Evolutionary conservation across 306 rosid species (phyloP), one percentile per base, ranked within the genome.

Genomic region (Quercus variabilis): DNA sequence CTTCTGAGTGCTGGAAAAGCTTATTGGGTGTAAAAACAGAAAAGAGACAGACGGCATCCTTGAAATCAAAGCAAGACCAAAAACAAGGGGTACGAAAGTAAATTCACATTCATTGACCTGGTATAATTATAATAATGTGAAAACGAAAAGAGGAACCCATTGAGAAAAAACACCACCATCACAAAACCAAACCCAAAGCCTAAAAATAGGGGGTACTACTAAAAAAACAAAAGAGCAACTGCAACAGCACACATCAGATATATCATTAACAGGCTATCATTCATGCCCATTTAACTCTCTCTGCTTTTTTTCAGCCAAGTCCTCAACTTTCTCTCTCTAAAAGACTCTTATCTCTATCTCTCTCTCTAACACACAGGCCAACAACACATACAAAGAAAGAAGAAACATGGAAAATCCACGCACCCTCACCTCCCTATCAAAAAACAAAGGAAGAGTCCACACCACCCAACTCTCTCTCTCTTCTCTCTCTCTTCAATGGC

Each of bases 401-500:
- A 78, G 94, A 88, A 88, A 87, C 87, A 86, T 89, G 83, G 90
- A 85, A 93, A 91, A 85, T 90, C 83, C 89, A 88, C 91, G 81
- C 90, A 90, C 84, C 75, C 83, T 62, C 58, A 79, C 83, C 70
- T 77, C 74, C 84, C 85, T 82, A 65, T 78, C 87, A 84, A 81
- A 76, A 79, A 74, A 54, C 78, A 70, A 85, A 81, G 71, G 85
- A 87, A 83, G 89, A 88, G 92, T 88, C 97, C 89, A 78, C 90
- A 79, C 80, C 85, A 77, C 80, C 81, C 82, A 62, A 76, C 79
- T 67, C 87, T 79, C 74, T 67, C 72, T 60, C 76, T 83, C 76
- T 80, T 88, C 82, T 83, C 85, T 87, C 87, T 82, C 78, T 83
- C 85, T 86, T 85, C 89, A 89, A 91, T 92, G 98, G 97, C 94